Base-by-base conservation (phyloP, 768 basidiomycete species). In the Naganishia randhawae region DNA sequence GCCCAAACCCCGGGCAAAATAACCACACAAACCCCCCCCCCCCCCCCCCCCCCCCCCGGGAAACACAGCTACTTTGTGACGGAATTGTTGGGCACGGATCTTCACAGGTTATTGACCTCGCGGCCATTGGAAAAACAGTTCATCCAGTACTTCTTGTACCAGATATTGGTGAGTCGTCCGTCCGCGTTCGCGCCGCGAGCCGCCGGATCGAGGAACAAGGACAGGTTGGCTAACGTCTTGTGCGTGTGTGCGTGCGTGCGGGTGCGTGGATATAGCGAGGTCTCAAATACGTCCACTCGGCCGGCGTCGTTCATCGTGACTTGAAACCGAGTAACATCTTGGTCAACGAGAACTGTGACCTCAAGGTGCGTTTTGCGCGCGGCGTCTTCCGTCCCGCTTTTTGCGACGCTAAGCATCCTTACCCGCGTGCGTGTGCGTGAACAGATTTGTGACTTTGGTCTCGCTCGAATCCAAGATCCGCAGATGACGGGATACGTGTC, bases 401-500 rank as follows among this genome's bases (percentile, higher is more conserved):
- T n/a, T n/a, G 32, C 61, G 4, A 48, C 66, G 61, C 54, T 17
- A 16, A n/a, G 53, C 32, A 19, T 13, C n/a, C 29, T 66, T 5
- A 48, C 39, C 61, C 64, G 29, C 53, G 29, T 32, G 27, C 33
- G 3, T 9, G n/a, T 6, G 6, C 19, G 45, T 48, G 3, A 6
- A 22, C 69, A 93, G 92, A 98, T 98, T 76, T 99, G 96, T 78
- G 96, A 99, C 81, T 99, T 99, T 80, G 96, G 96, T 68, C 85
- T 99, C 45, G 96, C 96, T 39, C 90, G 96, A 63, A 94, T 99
- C 71, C 96, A 98, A 81, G 96, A 99, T 79, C 95, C 95, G 5
- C 96, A 99, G 80, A 99, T 99, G 96, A 99, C 96, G 0, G 96
- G 96, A 71, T 99, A 98, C 78, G 96, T 98, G 70, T 98, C 96